Conservation (phyloP, 805 yeast genomes). For the Starmerella floricola region DNA sequence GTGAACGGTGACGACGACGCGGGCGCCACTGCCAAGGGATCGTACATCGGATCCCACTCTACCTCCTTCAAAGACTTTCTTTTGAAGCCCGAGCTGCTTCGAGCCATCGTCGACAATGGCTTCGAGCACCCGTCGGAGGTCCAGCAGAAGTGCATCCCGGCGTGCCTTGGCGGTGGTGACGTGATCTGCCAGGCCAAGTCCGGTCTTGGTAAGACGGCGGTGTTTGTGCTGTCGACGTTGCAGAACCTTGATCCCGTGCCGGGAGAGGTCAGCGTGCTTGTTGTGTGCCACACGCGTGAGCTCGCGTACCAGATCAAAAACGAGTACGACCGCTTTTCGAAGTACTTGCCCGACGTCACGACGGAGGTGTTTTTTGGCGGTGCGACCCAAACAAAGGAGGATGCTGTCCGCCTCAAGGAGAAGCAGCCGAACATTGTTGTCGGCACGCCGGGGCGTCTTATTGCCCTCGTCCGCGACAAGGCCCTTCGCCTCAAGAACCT, state of each 20-base stretch:
- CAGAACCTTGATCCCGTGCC: conserved; percentile 96
- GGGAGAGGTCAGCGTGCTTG: conserved; percentile 90
- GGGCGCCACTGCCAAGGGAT: conserved; percentile 61
- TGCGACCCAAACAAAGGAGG: conserved; percentile 61
- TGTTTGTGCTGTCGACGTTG: conserved; percentile 85
- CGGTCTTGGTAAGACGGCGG: conserved; percentile 98
- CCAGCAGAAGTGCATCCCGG: conserved; percentile 97
- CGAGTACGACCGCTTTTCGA: conserved; percentile 93
- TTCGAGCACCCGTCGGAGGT: conserved; percentile 99
- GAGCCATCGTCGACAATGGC: conserved; percentile 98
- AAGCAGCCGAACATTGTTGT: conserved; percentile 94
- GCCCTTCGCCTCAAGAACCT: conserved; percentile 73
- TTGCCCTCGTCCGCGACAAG: conserved; percentile 87
- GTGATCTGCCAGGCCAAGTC: conserved; percentile 98
- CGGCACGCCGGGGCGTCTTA: conserved; percentile 96
- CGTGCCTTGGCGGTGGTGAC: conserved; percentile 93
- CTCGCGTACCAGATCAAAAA: conserved; percentile 96
- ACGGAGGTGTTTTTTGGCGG: conserved; percentile 98
- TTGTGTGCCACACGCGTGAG: conserved; percentile 96
- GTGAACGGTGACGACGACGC: conserved; percentile 12
- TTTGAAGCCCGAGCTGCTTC: conserved; percentile 87
- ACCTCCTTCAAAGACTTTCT: conserved; percentile 97
- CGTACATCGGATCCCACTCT: conserved; percentile 95
- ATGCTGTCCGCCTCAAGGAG: conserved; percentile 78
- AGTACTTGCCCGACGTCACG: conserved; percentile 94